Conservation (phyloP, 805 yeast genomes). For the Millerago galiae region DNA sequence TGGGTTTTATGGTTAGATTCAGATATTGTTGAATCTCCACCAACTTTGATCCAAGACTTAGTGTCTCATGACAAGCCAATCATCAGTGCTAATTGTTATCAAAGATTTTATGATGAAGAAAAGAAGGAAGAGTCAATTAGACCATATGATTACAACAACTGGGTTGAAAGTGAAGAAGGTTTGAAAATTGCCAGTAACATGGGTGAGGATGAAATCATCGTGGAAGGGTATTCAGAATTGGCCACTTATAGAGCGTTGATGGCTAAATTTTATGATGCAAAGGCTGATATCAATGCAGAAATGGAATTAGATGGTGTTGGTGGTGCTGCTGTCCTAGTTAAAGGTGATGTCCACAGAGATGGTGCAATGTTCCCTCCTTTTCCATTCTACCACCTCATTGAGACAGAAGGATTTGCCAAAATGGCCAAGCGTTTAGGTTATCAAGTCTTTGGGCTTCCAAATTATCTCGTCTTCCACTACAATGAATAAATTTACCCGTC, state of each 20-base stretch:
- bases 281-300: slow-evolving; percentile 56
- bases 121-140: slow-evolving; percentile 55
- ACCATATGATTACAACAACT: slow-evolving; percentile 93
- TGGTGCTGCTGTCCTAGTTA: slow-evolving; percentile 92
- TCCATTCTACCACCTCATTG: slow-evolving; percentile 94
- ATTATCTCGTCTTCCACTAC: slow-evolving; percentile 86
- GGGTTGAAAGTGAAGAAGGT: slow-evolving; percentile 87
- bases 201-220: slow-evolving; percentile 85
- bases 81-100: slow-evolving; percentile 89
- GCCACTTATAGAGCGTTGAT: slow-evolving; percentile 92
- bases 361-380: slow-evolving; percentile 99
- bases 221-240: slow-evolving; percentile 90
- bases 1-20: slow-evolving; percentile 98
- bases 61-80: slow-evolving; percentile 81
- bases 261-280: slow-evolving; percentile 77
- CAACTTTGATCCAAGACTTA: slow-evolving; percentile 78
- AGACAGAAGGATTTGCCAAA: slow-evolving; percentile 97
- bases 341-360: slow-evolving; percentile 96
- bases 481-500: slow-evolving; percentile 43
- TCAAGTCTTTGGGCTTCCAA: slow-evolving; percentile 87
- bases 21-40: slow-evolving; percentile 87
- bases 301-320: slow-evolving; percentile 96
- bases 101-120: slow-evolving; percentile 61
- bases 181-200: slow-evolving; percentile 62
- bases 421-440: slow-evolving; percentile 96